A percentile compares a stretch with the other conserved stretches of the same genome.
Conservation (phyloP, 1,139 yeast genomes). For the Keqinozyma sinolaborantium region DNA sequence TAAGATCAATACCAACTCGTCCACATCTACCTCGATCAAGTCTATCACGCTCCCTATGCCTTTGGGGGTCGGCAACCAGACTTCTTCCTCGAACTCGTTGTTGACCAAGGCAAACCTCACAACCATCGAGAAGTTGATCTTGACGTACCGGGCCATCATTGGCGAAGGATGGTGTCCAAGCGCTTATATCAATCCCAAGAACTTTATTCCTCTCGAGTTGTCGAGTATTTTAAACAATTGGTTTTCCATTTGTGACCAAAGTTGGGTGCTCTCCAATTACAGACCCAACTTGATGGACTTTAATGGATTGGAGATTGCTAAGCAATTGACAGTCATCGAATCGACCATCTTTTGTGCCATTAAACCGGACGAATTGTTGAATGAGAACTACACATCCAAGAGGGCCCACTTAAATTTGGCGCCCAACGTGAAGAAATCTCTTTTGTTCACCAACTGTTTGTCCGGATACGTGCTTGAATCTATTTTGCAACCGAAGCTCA, state of each 20-base stretch:
- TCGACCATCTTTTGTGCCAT: slow-evolving; percentile 66
- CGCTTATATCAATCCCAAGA: slow-evolving; percentile 22
- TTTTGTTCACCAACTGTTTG: slow-evolving; percentile 73
- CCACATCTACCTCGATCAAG: slow-evolving; percentile 33
- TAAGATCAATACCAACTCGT: slow-evolving; percentile 42
- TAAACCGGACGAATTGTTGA: slow-evolving; percentile 68
- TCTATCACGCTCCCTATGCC: slow-evolving; percentile 43
- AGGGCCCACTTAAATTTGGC: slow-evolving; percentile 61
- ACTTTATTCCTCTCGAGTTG: slow-evolving; percentile 27
- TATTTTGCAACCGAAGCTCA: slow-evolving; percentile 53
- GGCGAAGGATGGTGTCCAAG: slow-evolving; percentile 47
- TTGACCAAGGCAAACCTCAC: slow-evolving; percentile 35
- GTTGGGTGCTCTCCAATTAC: slow-evolving; percentile 45
- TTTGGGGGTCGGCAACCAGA: slow-evolving; percentile 39
- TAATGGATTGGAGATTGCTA: slow-evolving; percentile 79
- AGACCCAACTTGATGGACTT: slow-evolving; percentile 60
- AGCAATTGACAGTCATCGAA: slow-evolving; percentile 80
- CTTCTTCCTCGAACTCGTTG: slow-evolving; percentile 34
- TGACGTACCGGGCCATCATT: slow-evolving; percentile 49
- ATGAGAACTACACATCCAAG: slow-evolving; percentile 67
- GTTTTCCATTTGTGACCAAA: slow-evolving; percentile 40
- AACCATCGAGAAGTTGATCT: slow-evolving; percentile 42
- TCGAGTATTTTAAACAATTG: slow-evolving; percentile 29
- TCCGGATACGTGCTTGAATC: slow-evolving; percentile 84
- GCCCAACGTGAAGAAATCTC: slow-evolving; percentile 68